Conservation (phyloP, 768 basidiomycete genomes). For the Serpula lacrymans region DNA sequence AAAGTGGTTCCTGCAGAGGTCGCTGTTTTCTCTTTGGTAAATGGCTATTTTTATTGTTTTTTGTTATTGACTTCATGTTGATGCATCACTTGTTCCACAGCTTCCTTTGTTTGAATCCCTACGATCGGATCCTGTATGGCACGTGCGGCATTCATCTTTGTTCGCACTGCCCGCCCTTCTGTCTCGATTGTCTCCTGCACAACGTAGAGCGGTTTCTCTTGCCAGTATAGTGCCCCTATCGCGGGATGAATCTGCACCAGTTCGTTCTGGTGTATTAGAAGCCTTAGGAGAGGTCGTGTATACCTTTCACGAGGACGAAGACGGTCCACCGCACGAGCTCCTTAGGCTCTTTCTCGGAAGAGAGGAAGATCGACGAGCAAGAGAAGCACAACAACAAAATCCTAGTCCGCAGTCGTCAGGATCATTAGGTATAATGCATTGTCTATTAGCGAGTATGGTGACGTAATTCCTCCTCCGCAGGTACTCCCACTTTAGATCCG, state of each 20-base stretch:
- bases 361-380: conserved; percentile 38
- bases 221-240: conserved; percentile 62
- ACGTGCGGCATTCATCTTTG: conserved; percentile 85
- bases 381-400: conserved; percentile 34
- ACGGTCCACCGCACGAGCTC: conserved; percentile 71
- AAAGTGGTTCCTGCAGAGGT: conserved; percentile 82
- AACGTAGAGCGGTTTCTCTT: conserved; percentile 64
- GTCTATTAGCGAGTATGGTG: conserved; percentile 6
- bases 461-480: conserved; percentile 9
- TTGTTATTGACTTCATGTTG: conserved; percentile 4
- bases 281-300: conserved; percentile 87
- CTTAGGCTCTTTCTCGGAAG: conserved; percentile 73
- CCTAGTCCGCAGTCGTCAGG: conserved; percentile 16
- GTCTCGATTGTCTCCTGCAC: conserved; percentile 53
- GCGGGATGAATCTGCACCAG: conserved; percentile 58
- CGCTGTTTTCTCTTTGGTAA: conserved; percentile 59
- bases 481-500: conserved; percentile 31
- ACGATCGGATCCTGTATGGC: conserved; percentile 65
- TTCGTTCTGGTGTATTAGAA: conserved; percentile 80
- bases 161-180: conserved; percentile 83
- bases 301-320: conserved; percentile 62
- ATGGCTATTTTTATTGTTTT: conserved; percentile 22
- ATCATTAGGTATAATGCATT: neutral
- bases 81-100: no score
- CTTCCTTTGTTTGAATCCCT: conserved; percentile 76